These are phyloP conservation scores for Xanthoparmelia taractica DNA, from an alignment of 495 filamentous ascomycete genomes.

Conservation along the genomic window DNA sequence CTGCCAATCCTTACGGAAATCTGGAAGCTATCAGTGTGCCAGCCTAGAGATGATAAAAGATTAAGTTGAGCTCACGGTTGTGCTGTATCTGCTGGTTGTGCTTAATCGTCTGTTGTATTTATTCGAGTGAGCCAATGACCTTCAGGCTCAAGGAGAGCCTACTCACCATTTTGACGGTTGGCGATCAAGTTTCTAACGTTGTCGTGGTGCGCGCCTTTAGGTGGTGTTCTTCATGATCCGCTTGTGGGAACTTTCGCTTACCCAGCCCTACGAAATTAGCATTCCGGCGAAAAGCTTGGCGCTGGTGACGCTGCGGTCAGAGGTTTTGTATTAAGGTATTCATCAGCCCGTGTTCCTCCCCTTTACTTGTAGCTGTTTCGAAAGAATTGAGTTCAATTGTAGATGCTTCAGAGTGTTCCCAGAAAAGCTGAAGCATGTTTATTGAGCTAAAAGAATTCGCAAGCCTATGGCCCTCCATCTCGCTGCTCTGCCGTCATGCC, in stretches of 20 bases:
- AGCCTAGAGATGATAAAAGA: constrained; percentile 18
- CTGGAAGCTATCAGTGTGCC: constrained; percentile 38
- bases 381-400: not conserved
- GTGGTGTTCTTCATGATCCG: constrained; percentile 12
- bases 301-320: not conserved
- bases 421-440: not conserved
- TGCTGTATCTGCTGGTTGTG: constrained; percentile 98
- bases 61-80: constrained; percentile 65
- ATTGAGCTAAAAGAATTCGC: not conserved
- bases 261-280: not conserved
- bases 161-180: constrained; percentile 56
- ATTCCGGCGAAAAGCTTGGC: not conserved
- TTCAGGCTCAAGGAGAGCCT: not conserved
- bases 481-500: not conserved
- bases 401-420: too few relatives aligned
- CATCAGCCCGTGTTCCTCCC: not conserved
- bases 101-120: constrained; percentile 73
- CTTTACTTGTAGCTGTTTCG: not conserved
- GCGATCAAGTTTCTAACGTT: constrained; percentile 52
- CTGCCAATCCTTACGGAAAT: constrained; percentile 99
- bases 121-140: constrained; percentile 1
- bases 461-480: not conserved
- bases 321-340: not conserved
- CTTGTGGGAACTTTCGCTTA: constrained; percentile 9
- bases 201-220: constrained; percentile 3